These are phyloP conservation scores for Vaccinium myrtillus DNA, from an alignment of 148 eudicot genomes.

Conservation along the genomic window DNA sequence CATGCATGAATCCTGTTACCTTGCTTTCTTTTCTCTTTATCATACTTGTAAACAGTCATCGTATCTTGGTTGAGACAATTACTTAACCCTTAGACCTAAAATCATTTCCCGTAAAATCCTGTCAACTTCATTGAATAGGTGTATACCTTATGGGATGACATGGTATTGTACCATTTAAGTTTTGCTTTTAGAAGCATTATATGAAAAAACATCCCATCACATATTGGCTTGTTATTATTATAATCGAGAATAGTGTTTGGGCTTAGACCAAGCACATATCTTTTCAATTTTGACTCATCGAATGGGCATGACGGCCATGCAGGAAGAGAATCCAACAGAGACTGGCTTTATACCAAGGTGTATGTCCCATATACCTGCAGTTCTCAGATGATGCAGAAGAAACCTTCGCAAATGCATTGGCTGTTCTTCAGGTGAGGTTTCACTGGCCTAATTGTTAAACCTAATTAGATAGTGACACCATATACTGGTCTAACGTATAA, in stretches of 20 bases:
- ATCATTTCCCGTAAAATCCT: background rate
- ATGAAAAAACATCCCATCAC: background rate
- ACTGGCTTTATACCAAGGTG: constrained; percentile 90
- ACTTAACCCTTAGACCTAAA: background rate
- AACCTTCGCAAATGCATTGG: constrained; percentile 64
- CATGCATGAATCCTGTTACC: background rate
- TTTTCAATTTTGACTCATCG: constrained; percentile 8
- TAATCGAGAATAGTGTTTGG: background rate
- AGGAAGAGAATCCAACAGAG: constrained; percentile 89
- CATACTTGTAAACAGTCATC: background rate
- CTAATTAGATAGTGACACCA: background rate
- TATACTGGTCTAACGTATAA: background rate
- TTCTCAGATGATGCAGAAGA: constrained; percentile 86
- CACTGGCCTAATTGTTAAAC: background rate
- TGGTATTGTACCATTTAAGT: background rate
- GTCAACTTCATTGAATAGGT: constrained; percentile 2
- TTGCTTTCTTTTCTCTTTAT: background rate
- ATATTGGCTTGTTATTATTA: background rate
- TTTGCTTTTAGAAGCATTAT: background rate
- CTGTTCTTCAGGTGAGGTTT: constrained; percentile 54
- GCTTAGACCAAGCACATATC: background rate
- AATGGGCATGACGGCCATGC: constrained; percentile 26
- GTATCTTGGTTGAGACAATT: background rate
- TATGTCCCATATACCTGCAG: constrained; percentile 76
- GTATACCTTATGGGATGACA: background rate